A percentile compares a stretch with the other conserved stretches of the same genome.
Conservation (phyloP, 2,329 filamentous ascomycete genomes). For the Curvularia spicifera region DNA sequence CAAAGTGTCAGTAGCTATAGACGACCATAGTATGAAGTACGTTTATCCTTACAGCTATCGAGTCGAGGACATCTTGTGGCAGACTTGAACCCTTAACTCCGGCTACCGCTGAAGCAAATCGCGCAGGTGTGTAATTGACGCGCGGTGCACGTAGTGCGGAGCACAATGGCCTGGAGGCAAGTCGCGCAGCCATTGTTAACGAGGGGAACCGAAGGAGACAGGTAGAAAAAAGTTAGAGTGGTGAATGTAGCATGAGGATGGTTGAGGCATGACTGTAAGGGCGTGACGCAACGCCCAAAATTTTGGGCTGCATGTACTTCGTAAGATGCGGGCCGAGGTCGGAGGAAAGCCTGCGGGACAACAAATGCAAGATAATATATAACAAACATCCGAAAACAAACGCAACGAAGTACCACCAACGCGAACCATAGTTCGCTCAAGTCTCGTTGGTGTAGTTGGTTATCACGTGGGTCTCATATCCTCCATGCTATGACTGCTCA, state of each 20-base stretch:
- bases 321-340: conserved; percentile 29
- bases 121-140: conserved; percentile 29
- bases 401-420: conserved; percentile 13
- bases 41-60: conserved; percentile 48
- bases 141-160: conserved; percentile 36
- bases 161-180: conserved; percentile 35
- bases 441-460: conserved; percentile 42
- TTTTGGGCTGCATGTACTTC: conserved; percentile 16
- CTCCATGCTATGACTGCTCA: conserved; percentile 31
- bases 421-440: conserved; percentile 8
- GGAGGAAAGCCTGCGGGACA: conserved; percentile 10
- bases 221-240: conserved; percentile 11
- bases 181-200: conserved; percentile 42
- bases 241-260: conserved; percentile 16
- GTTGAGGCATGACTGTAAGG: conserved; percentile 11
- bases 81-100: conserved; percentile 50
- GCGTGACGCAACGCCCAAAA: conserved; percentile 26
- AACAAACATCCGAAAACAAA: neutral
- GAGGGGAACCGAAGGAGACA: conserved; percentile 9
- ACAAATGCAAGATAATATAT: neutral
- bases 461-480: conserved; percentile 43
- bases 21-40: neutral
- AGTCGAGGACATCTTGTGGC: conserved; percentile 50
- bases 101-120: conserved; percentile 51
- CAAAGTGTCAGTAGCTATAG: conserved; percentile 15